Conservation (phyloP, 805 yeast genomes). For the Peterozyma xylosa region DNA sequence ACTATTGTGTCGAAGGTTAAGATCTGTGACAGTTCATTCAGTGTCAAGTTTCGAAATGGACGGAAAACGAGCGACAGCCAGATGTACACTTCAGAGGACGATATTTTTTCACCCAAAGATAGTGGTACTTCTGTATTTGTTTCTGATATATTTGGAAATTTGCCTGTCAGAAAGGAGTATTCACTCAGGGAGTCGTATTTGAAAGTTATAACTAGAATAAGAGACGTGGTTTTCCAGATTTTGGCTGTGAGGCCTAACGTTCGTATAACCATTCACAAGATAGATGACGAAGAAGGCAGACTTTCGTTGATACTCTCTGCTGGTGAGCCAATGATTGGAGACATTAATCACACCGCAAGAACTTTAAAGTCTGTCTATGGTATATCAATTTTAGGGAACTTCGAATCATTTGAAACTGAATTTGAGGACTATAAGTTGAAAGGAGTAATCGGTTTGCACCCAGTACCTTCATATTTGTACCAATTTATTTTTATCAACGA, state of each 20-base stretch:
- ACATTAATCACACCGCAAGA: constrained; percentile 3
- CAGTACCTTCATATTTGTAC: constrained; percentile 25
- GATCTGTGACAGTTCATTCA: constrained; percentile 21
- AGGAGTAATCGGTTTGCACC: constrained; percentile 31
- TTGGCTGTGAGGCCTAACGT: constrained; percentile 19
- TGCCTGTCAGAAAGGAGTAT: constrained; percentile 34
- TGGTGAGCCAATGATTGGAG: not conserved
- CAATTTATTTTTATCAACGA: constrained; percentile 43
- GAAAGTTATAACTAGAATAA: constrained; percentile 20
- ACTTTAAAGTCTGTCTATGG: constrained; percentile 25
- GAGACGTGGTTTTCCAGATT: constrained; percentile 21
- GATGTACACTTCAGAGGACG: not conserved
- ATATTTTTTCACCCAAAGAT: not conserved
- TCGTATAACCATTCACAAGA: constrained; percentile 11
- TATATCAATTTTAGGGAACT: constrained; percentile 11
- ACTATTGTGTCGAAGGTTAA: constrained; percentile 36
- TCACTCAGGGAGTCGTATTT: constrained; percentile 14
- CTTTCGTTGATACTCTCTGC: constrained; percentile 1
- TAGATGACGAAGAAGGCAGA: not conserved
- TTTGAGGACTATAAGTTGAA: constrained; percentile 19
- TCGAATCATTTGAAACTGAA: constrained; percentile 20
- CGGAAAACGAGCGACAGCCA: constrained; percentile 1
- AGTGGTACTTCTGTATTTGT: constrained; percentile 32
- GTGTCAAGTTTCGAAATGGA: constrained; percentile 13
- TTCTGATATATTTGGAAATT: constrained; percentile 30